These are phyloP conservation scores for Sugiyamaella sp. DNA, from an alignment of 1,139 yeast species.

Conservation along the genomic window DNA sequence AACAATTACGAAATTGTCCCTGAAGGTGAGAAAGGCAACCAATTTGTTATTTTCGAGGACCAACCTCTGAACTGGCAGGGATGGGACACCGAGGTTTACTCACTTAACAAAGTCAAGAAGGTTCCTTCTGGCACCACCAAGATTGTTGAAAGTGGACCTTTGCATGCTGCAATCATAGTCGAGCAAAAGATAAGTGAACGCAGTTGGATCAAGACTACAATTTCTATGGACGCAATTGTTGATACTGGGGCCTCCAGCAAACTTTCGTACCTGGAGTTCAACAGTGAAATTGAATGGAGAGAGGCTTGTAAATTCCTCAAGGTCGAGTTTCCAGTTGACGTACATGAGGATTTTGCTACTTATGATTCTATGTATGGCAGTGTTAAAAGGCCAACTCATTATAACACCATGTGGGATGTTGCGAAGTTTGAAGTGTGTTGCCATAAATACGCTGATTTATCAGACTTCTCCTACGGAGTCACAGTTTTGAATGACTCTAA, in stretches of 20 bases:
- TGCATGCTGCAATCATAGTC: slow-evolving; percentile 62
- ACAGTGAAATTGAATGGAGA: slow-evolving; percentile 79
- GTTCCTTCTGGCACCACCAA: slow-evolving; percentile 43
- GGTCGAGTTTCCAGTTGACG: slow-evolving; percentile 90
- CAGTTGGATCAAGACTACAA: slow-evolving; percentile 66
- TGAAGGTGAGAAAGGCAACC: slow-evolving; percentile 65
- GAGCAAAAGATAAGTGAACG: slow-evolving; percentile 57
- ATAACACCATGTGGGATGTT: slow-evolving; percentile 92
- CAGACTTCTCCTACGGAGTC: slow-evolving; percentile 85
- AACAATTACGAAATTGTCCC: slow-evolving; percentile 70
- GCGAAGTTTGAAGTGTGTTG: slow-evolving; percentile 96
- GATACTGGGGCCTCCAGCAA: slow-evolving; percentile 31
- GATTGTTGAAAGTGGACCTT: slow-evolving; percentile 56
- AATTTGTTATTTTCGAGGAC: slow-evolving; percentile 79
- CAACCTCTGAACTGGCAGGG: slow-evolving; percentile 92
- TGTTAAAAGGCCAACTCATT: slow-evolving; percentile 90
- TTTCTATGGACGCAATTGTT: slow-evolving; percentile 64
- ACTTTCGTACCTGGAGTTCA: slow-evolving; percentile 52
- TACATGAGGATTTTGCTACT: slow-evolving; percentile 73
- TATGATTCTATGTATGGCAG: slow-evolving; percentile 95
- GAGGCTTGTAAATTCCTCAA: slow-evolving; percentile 86
- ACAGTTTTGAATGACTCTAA: slow-evolving; percentile 80
- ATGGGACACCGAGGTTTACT: slow-evolving; percentile 95
- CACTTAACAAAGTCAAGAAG: slow-evolving; percentile 67
- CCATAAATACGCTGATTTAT: slow-evolving; percentile 90